Evolutionary conservation across 352 stramenopile genomes (phyloP), one percentile per base, ranked within the genome.

Genomic region (Pythium sp.): DNA sequence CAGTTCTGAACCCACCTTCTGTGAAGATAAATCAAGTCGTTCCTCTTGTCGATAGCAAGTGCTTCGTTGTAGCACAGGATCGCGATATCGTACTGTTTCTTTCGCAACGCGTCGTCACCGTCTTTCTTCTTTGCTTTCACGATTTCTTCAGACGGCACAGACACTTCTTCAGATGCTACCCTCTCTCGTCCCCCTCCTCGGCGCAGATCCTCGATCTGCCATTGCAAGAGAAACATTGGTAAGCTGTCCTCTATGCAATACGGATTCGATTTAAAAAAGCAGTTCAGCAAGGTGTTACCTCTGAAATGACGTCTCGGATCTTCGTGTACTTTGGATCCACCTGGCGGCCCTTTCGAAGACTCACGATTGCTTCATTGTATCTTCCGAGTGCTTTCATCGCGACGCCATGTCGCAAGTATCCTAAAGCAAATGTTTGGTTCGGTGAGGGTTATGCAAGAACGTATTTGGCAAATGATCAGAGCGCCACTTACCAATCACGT

Each of bases 341-440:
- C 67, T 92, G 77, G 11, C 79, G 80, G 14, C 85, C 87, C 53
- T 89, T 90, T 24, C 80, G 84, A 1, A 95, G 72, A 14, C 82
- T 77, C 7, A 75, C 73, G 12, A 93, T 77, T 3, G 87, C 84
- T 58, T 95, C 86, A 28, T 78, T 82, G 73, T 91, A 95, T 49
- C 84, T 80, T 2, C 82, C 81, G 66, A 97, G 71, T 14, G 82
- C 76, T 72, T 97, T 98, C 54, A 98, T 75, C 14, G 93, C 95
- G 18, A 97, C 87, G 15, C 93, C 95, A 34, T 98, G 81, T 51
- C 94, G 92, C 68, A 98, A 90, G 72, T 99, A 99, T 9, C 83
- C 86, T 80, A 57, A 11, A 24, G 15, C n/a, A 58, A 18, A 26
- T n/a, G 18, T 20, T 47, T 26, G n/a, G 64, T 20, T 30, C 26